Evolutionary conservation across 768 basidiomycete genomes (phyloP).

Genomic region (Tylopilus balloui): DNA sequence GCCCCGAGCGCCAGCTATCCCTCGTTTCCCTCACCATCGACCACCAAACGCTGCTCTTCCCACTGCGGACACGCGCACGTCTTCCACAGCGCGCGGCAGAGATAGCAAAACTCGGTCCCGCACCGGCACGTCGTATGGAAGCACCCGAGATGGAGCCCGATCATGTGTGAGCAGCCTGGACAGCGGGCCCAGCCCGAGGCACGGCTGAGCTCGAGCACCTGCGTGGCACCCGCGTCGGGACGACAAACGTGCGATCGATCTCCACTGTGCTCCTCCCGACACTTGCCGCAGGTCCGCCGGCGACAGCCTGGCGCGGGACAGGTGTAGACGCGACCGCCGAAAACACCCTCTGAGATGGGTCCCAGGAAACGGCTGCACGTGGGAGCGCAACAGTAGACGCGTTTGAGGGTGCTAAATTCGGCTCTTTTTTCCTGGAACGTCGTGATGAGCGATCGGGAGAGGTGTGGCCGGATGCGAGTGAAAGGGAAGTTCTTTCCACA

Average conservation of each 20-base stretch:
- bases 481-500: conserved; percentile 33
- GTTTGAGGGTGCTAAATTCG: conserved; percentile 33
- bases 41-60: conserved; percentile 46
- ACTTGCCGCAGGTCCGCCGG: conserved; percentile 23
- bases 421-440: conserved; percentile 24
- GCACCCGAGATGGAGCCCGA: conserved; percentile 37
- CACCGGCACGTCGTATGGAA: conserved; percentile 40
- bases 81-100: conserved; percentile 59
- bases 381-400: not conserved
- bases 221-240: conserved; percentile 22
- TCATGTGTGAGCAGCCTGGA: conserved; percentile 37
- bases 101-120: conserved; percentile 38
- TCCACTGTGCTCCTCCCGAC: conserved; percentile 23
- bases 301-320: conserved; percentile 13
- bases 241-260: conserved; percentile 25
- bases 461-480: conserved; percentile 20
- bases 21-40: not conserved
- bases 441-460: conserved; percentile 16
- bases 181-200: conserved; percentile 36
- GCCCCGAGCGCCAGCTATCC: too few relatives aligned
- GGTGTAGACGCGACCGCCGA: conserved; percentile 14
- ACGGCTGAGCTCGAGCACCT: conserved; percentile 26
- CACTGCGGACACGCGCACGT: conserved; percentile 60
- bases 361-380: not conserved
- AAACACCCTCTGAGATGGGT: conserved; percentile 1